Conservation (phyloP, 768 basidiomycete genomes). For the Mycena albidolilacea region DNA sequence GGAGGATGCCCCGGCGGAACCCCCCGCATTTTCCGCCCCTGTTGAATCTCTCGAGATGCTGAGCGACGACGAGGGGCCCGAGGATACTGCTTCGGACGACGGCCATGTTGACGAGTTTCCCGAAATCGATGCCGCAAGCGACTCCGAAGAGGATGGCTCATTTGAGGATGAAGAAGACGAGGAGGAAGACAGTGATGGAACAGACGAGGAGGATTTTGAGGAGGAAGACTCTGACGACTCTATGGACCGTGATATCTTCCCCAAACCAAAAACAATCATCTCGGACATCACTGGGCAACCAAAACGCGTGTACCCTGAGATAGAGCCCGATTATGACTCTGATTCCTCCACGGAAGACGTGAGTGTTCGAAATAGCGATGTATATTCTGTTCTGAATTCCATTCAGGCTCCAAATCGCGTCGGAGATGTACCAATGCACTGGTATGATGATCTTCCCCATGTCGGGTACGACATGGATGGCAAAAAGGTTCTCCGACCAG, state of each 20-base stretch:
- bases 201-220: constrained; percentile 49
- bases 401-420: constrained; percentile 92
- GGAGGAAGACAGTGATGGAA: constrained; percentile 53
- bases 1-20: constrained; percentile 37
- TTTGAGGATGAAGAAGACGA: constrained; percentile 55
- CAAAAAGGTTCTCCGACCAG: constrained; percentile 93
- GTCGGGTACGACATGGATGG: constrained; percentile 97
- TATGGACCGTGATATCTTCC: constrained; percentile 65
- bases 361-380: constrained; percentile 47
- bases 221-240: constrained; percentile 57
- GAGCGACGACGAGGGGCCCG: constrained; percentile 78
- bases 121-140: constrained; percentile 71
- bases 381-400: constrained; percentile 33
- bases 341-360: constrained; percentile 96
- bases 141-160: constrained; percentile 62
- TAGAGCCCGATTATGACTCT: constrained; percentile 92
- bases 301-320: constrained; percentile 89
- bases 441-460: constrained; percentile 99
- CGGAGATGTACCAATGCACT: constrained; percentile 96
- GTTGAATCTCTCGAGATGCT: constrained; percentile 69
- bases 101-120: constrained; percentile 83
- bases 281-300: constrained; percentile 89
- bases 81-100: constrained; percentile 65
- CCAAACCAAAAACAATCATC: constrained; percentile 76
- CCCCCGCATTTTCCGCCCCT: constrained; percentile 29